These are phyloP conservation scores for Xylaria bambusicola DNA, from an alignment of 495 filamentous ascomycete genomes.

Conservation along the genomic window DNA sequence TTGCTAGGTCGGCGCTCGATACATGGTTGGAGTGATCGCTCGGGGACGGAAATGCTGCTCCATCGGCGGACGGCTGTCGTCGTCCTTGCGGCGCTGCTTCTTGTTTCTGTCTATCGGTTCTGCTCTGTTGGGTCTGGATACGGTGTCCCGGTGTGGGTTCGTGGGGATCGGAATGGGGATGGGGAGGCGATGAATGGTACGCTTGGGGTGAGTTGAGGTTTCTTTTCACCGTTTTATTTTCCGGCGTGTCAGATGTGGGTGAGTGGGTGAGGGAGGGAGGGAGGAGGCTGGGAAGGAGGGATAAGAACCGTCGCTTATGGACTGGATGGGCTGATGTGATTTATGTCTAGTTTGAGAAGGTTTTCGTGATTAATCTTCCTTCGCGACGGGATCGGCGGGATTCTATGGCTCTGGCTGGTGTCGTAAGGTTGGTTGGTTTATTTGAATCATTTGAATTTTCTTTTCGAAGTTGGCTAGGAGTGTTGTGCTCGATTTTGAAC, in stretches of 20 bases:
- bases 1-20: too few relatives aligned
- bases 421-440: conserved; percentile 24
- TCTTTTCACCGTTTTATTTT: neutral
- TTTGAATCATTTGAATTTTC: too few relatives aligned
- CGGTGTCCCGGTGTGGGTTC: neutral
- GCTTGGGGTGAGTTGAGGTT: neutral
- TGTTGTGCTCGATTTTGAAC: too few relatives aligned
- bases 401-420: conserved; percentile 56
- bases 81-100: neutral
- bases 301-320: too few relatives aligned
- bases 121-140: neutral
- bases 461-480: too few relatives aligned
- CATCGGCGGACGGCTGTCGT: neutral
- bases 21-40: neutral
- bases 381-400: conserved; percentile 64
- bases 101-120: neutral
- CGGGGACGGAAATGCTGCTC: neutral
- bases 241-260: too few relatives aligned
- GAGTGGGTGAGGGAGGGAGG: too few relatives aligned
- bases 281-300: too few relatives aligned
- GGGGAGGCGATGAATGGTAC: conserved; percentile 4
- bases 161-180: neutral
- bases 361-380: conserved; percentile 64
- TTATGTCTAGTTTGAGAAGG: conserved; percentile 53
- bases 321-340: neutral